These are phyloP conservation scores for Candida endomychidarum DNA, from an alignment of 805 yeast genomes.

Conservation along the genomic window DNA sequence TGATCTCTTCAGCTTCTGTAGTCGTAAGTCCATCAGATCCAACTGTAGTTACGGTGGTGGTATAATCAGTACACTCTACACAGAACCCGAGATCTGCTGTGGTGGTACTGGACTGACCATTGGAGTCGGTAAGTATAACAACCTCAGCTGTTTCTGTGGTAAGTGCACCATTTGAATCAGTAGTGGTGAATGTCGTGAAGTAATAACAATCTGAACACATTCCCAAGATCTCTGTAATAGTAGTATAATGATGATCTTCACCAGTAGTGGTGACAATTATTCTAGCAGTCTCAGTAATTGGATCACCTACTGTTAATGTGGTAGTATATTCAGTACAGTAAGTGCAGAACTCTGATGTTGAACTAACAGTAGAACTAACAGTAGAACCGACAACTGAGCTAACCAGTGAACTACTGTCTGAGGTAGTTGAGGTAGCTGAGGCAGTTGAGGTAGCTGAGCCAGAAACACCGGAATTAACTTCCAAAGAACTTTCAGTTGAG, in stretches of 20 bases:
- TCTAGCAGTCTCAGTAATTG: slow-evolving; percentile 12
- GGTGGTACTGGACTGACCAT: slow-evolving; percentile 14
- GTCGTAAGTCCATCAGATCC: slow-evolving; percentile 14
- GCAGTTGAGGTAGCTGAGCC: no score
- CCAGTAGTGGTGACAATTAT: slow-evolving; percentile 20
- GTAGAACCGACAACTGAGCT: not conserved
- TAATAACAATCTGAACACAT: slow-evolving; percentile 12
- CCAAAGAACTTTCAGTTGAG: no score
- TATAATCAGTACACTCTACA: no score
- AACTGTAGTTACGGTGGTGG: no score
- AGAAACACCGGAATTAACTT: no score
- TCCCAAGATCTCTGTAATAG: slow-evolving; percentile 11
- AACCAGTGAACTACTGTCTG: not conserved
- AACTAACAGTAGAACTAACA: slow-evolving; percentile 4
- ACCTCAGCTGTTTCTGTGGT: slow-evolving; percentile 15
- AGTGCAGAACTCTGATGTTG: slow-evolving; percentile 5
- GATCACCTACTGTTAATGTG: slow-evolving; percentile 10
- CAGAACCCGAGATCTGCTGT: slow-evolving; percentile 17
- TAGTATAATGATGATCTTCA: slow-evolving; percentile 14
- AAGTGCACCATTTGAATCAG: slow-evolving; percentile 14
- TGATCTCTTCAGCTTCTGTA: slow-evolving; percentile 15
- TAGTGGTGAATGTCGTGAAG: slow-evolving; percentile 17
- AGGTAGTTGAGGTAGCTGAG: slow-evolving; percentile 1
- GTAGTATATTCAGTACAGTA: slow-evolving; percentile 13
- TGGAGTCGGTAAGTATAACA: slow-evolving; percentile 15